Evolutionary conservation across 257 asterid species (phyloP).

Genomic region (Forsythia suspensa): DNA sequence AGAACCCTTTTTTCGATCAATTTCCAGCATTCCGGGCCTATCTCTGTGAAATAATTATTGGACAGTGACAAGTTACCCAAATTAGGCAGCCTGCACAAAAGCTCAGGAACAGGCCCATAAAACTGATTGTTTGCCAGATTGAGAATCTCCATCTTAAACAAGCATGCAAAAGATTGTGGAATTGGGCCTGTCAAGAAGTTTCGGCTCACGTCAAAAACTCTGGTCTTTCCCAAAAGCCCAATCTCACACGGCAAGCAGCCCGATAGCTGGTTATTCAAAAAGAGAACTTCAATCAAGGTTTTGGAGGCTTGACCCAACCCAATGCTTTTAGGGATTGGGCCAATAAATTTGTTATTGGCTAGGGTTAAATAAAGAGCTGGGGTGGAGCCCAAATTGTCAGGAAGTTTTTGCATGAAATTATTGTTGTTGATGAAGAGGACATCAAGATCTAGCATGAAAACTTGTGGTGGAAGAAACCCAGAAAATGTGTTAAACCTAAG

Average conservation of each 20-base stretch:
- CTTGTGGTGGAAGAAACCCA: constrained; percentile 28
- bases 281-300: constrained; percentile 21
- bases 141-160: constrained; percentile 22
- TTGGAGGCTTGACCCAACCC: constrained; percentile 18
- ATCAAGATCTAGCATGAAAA: constrained; percentile 33
- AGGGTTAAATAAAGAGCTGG: constrained; percentile 30
- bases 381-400: constrained; percentile 27
- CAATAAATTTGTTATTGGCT: constrained; percentile 35
- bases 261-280: constrained; percentile 27
- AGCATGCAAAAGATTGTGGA: constrained; percentile 31
- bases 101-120: no score
- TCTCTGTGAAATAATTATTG: no score
- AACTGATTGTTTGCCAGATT: no score
- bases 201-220: constrained; percentile 29
- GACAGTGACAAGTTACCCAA: no score
- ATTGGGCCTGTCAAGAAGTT: constrained; percentile 32
- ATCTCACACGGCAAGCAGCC: constrained; percentile 35
- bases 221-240: constrained; percentile 30
- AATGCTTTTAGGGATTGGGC: constrained; percentile 33
- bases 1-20: no score
- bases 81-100: no score
- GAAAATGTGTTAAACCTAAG: constrained; percentile 30
- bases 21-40: no score
- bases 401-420: constrained; percentile 24
- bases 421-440: constrained; percentile 35